Evolutionary conservation across 441 rosid genomes (phyloP), one percentile per base, ranked within the genome.

Genomic region (Pelargonium fulgidum): DNA sequence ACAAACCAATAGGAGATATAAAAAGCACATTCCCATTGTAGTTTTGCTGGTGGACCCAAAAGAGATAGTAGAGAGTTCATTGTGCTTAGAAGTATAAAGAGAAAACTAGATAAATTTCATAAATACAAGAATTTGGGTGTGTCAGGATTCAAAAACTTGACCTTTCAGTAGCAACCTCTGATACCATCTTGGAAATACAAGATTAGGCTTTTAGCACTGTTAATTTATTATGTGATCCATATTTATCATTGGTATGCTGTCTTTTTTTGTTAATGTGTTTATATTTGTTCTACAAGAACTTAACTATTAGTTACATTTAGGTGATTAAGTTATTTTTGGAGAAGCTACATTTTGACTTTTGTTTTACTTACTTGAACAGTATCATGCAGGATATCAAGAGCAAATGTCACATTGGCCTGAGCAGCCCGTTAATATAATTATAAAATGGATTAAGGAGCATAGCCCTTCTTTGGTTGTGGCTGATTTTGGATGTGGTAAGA

Each of bases 371-470:
- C 61, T 20, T 78, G 69, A 62, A 20, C 81, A 93, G 98, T 93
- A 91, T 84, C 98, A 93, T 80, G 67, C 93, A 68, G 96, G 97
- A 65, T 93, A 93, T 79, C 92, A 93, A 71, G 88, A 92, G 73
- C 97, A 93, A 81, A 93, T 93, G 98, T 78, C 85, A 9, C 88
- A 80, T 70, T 93, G 98, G 98, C 98, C 97, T n/a, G 93, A 89
- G 78, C 87, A 73, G 73, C 96, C 97, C 12, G 88, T 91, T 71
- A 86, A 89, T 72, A 82, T 81, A 64, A 83, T 93, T 9, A 79
- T 83, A n/a, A 82, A 81, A 33, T 93, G 97, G 97, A 71, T 93
- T 29, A 76, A 78, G 52, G 83, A 70, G 68, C 86, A 26, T 22
- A 87, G 85, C 81, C 73, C 95, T 76, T 87, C 94, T 71, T 69